Base-by-base conservation (phyloP, 2,329 filamentous ascomycete genomes). In the Xylaria sp. region DNA sequence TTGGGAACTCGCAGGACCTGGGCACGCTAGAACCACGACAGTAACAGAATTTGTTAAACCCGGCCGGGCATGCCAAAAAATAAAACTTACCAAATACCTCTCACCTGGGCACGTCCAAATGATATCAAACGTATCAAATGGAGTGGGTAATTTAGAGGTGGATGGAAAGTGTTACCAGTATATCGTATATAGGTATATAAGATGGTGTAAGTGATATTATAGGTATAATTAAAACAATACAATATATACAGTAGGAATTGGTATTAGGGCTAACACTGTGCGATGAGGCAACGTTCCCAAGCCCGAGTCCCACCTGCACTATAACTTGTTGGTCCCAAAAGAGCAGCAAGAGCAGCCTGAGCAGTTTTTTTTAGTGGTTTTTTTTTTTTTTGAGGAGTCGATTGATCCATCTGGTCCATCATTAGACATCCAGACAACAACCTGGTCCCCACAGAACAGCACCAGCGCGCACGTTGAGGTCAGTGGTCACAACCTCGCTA, bases 401-500 rank as follows among this genome's bases (percentile, higher is more conserved):
- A 18, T 34, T 55, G 46, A 56, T 50, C 41, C 34, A 57, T 51
- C 15, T 61, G 41, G 66, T n/a, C 32, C 41, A 52, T 64, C 55
- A 50, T 41, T 20, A 41, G 23, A 60, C 48, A 50, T 44, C 60
- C 41, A 62, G 34, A 54, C 50, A 39, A 20, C 41, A 39, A 28
- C 41, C 37, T 25, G 28, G n/a, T 65, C 60, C 39, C 65, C 68
- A 70, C 68, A 61, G 58, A 59, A 59, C 54, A 65, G 44, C 55
- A 55, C 57, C 44, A 56, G 23, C 41, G 32, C 46, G 32, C 46
- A 34, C 44, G 32, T 61, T 28, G 25, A 69, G 25, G 66, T 59
- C 66, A 66, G 25, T 66, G 25, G 66, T 59, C 66, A 66, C 46
- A 46, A 54, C 37, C n/a, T 51, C 57, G 28, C 32, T 44, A 46